Evolutionary conservation across 2,329 filamentous ascomycete genomes (phyloP), one percentile per base, ranked within the genome.

Genomic region (Epichloe sp.): DNA sequence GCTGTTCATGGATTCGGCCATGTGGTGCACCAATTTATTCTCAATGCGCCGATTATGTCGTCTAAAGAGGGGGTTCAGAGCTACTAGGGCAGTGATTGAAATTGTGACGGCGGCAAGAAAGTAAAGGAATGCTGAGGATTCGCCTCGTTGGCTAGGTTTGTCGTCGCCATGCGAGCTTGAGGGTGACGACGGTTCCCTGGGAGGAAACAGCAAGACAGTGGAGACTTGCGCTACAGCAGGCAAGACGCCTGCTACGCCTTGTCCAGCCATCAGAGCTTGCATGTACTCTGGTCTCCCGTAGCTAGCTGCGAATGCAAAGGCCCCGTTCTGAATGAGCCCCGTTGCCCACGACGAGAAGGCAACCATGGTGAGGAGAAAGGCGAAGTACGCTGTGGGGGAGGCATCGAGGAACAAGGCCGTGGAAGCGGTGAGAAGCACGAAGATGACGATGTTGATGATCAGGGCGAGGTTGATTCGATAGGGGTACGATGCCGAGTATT

Each of bases 231-330:
- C 87, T 46, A 95, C 75, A 46, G 87, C 84, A 0, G 93, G 93
- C 3, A 97, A 72, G 10, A 98, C 90, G 34, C 93, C 93, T 0
- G 93, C 90, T 4, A 98, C 76, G 35, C 84, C 91, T 67, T 98
- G 93, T 1, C 93, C 93, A 3, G 85, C 83, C 90, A 98, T 97
- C 66, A 97, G 89, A 23, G 85, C 91, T 68, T 97, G 91, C 51
- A 88, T 95, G 66, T 97, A 98, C 66, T 93, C 87, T 19, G 85
- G 80, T 48, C 86, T 76, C 37, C 84, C 88, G 62, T 95, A 97
- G 49, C 87, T 84, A 3, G 86, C 81, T 3, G 88, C 89, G 63
- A 90, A 97, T 3, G 93, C 88, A 65, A 96, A 95, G 11, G 93
- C 81, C 17, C 93, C 93, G 65, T 97, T 97, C 68, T 97, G 93